These are phyloP conservation scores for Phylloporus scabripes DNA, from an alignment of 768 basidiomycete genomes.

Conservation along the genomic window DNA sequence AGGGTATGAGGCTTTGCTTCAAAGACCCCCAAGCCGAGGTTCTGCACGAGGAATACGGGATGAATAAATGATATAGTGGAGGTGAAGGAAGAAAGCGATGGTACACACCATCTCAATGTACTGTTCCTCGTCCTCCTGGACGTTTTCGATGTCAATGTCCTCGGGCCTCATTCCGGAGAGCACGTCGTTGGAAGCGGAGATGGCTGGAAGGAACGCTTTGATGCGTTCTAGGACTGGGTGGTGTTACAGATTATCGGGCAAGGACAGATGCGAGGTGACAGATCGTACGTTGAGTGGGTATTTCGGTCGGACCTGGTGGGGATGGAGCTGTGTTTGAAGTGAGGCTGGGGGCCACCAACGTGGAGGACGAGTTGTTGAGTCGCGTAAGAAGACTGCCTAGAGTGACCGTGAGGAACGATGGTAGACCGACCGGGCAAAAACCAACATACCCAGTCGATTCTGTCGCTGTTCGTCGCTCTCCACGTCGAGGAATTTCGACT, in stretches of 20 bases:
- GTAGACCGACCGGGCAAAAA: neutral
- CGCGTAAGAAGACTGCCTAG: constrained; percentile 40
- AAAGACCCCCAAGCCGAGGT: constrained; percentile 61
- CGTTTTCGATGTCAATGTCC: constrained; percentile 67
- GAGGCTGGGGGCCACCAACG: constrained; percentile 7
- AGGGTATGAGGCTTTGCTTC: constrained; percentile 32
- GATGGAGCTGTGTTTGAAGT: constrained; percentile 35
- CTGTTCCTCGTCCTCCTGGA: constrained; percentile 41
- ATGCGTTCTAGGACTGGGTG: constrained; percentile 58
- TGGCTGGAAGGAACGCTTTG: constrained; percentile 60
- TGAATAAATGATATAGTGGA: neutral
- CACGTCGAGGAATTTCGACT: constrained; percentile 34
- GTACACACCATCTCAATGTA: constrained; percentile 63
- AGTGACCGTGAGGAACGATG: neutral
- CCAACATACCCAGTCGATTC: constrained; percentile 34
- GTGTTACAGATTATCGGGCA: constrained; percentile 3
- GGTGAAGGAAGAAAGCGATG: neutral
- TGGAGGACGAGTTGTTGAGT: constrained; percentile 27
- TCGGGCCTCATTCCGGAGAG: constrained; percentile 46
- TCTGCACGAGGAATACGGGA: constrained; percentile 32
- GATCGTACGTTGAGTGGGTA: constrained; percentile 47
- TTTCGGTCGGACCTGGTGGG: constrained; percentile 30
- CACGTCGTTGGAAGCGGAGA: constrained; percentile 58
- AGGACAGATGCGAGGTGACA: neutral
- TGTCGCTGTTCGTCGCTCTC: constrained; percentile 45